Percentiles rank a stretch among this genome's conserved stretches.
phyloP scores from a whole-genome alignment of 2,329 filamentous ascomycete genomes.

The Xylaria sp. region DNA sequence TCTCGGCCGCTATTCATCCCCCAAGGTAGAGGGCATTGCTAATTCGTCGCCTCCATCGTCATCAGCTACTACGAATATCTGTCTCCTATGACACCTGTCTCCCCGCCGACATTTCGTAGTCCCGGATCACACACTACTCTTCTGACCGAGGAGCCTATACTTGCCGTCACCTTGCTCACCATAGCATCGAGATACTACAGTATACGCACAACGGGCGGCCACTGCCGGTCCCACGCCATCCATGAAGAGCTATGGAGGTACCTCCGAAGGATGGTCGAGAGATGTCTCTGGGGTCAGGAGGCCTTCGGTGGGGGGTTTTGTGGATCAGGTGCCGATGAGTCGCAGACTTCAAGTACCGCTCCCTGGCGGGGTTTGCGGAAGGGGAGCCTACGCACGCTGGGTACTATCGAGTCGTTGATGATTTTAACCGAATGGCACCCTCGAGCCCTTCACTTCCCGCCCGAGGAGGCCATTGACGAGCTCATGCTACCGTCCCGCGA shows the following conservation, averaged over 20 bases:
- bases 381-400: conserved; percentile 84
- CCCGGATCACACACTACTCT: conserved; percentile 80
- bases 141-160: conserved; percentile 87
- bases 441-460: conserved; percentile 89
- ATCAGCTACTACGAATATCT: conserved; percentile 85
- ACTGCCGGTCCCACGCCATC: conserved; percentile 86
- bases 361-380: conserved; percentile 73
- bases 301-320: conserved; percentile 90
- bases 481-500: conserved; percentile 68
- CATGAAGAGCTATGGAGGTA: conserved; percentile 97
- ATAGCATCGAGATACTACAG: conserved; percentile 87
- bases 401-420: conserved; percentile 92
- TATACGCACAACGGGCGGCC: conserved; percentile 78
- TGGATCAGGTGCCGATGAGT: conserved; percentile 69
- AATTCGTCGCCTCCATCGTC: conserved; percentile 6
- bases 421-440: conserved; percentile 98
- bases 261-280: conserved; percentile 91
- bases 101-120: conserved; percentile 85
- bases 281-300: conserved; percentile 94
- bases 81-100: conserved; percentile 90
- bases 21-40: conserved; percentile 4
- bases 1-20: neutral
- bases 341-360: conserved; percentile 70
- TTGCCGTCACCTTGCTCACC: conserved; percentile 88
- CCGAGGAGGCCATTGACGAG: conserved; percentile 75